phyloP scores from a whole-genome alignment of 164 flowering plant species.

The Brasenia schreberi region DNA sequence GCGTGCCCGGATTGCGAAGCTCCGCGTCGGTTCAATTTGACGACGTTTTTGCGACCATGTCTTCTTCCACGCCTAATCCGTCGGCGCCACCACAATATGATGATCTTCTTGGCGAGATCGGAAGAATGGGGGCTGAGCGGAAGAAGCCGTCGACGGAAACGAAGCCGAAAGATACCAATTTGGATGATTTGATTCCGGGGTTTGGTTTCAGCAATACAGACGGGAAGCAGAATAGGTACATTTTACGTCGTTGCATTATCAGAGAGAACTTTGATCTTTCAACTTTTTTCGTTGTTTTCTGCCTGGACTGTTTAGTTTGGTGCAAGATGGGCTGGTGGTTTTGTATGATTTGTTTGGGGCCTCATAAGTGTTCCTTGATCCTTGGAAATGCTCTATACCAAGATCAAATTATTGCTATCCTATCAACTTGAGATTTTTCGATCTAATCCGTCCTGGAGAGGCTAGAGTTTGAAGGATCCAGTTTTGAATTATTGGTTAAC shows the following conservation, averaged over 20 bases:
- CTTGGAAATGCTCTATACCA: background rate
- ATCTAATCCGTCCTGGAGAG: background rate
- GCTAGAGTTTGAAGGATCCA: background rate
- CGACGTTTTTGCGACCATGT: conserved; percentile 32
- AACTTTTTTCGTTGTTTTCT: background rate
- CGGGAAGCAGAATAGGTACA: conserved; percentile 19
- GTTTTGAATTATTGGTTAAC: background rate
- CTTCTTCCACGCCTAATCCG: conserved; percentile 13
- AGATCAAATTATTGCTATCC: background rate
- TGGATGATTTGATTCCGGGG: conserved; percentile 51
- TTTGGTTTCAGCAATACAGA: conserved; percentile 30
- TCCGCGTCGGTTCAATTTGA: conserved; percentile 24
- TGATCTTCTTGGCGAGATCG: conserved; percentile 45
- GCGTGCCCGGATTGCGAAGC: conserved; percentile 44
- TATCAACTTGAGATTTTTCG: background rate
- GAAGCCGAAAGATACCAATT: conserved; percentile 17
- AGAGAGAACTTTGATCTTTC: background rate
- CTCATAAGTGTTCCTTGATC: background rate
- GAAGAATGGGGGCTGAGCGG: conserved; percentile 13
- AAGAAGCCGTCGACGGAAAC: conserved; percentile 13
- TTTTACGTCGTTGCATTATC: background rate
- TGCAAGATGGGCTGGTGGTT: background rate
- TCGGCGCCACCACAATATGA: conserved; percentile 19
- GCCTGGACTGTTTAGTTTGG: background rate
- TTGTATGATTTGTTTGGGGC: background rate